These are phyloP conservation scores for Euphorbia celastroides DNA, from an alignment of 441 rosid species.

Conservation along the genomic window DNA sequence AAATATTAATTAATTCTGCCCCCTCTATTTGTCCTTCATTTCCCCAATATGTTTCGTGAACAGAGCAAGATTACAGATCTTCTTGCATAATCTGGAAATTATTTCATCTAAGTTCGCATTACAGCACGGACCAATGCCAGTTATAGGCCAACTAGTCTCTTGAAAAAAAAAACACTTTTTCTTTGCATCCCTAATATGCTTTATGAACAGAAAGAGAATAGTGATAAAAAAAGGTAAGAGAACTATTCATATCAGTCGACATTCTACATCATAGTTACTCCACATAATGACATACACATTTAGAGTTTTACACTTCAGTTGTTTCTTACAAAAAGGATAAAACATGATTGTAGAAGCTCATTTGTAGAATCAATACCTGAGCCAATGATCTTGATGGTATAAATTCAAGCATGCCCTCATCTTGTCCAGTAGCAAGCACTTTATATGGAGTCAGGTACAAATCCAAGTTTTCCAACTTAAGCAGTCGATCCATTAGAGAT, in stretches of 20 bases:
- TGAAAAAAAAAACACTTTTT: slow-evolving; percentile 1
- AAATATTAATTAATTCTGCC: background rate
- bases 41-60: background rate
- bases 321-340: background rate
- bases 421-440: slow-evolving; percentile 97
- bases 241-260: background rate
- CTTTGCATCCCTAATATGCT: background rate
- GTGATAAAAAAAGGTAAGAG: too few relatives aligned
- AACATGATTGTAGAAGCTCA: slow-evolving; percentile 8
- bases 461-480: slow-evolving; percentile 94
- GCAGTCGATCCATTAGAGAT: slow-evolving; percentile 95
- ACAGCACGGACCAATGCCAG: background rate
- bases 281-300: background rate
- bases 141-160: slow-evolving; percentile 5
- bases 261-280: background rate
- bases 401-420: slow-evolving; percentile 98
- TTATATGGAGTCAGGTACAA: slow-evolving; percentile 87
- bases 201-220: background rate
- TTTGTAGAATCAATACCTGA: slow-evolving; percentile 47
- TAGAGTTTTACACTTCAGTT: slow-evolving; percentile 3
- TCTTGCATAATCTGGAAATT: background rate
- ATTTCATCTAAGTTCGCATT: background rate
- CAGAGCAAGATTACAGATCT: background rate
- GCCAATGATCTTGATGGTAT: slow-evolving; percentile 93
- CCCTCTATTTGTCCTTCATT: slow-evolving; percentile 7